These are phyloP conservation scores for Gigaspora rosea DNA, from an alignment of 192 early-diverging fungal species.

Conservation along the genomic window DNA sequence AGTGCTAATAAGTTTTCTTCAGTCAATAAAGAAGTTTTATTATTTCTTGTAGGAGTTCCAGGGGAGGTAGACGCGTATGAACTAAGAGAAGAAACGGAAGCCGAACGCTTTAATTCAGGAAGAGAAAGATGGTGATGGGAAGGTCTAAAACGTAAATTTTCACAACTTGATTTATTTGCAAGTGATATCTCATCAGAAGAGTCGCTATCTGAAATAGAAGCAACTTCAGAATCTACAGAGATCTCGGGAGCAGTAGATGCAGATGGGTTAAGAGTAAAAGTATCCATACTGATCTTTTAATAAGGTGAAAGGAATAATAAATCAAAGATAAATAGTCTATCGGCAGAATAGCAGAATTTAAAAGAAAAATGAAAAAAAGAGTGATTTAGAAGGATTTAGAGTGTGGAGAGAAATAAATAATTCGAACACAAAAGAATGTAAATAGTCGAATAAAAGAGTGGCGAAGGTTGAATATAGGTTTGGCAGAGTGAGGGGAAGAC, in stretches of 20 bases:
- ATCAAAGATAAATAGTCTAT: no score
- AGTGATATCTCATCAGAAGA: slow-evolving; percentile 10
- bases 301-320: no score
- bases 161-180: background rate
- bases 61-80: slow-evolving; percentile 45
- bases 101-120: slow-evolving; percentile 40
- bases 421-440: no score
- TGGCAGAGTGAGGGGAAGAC: no score
- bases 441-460: no score
- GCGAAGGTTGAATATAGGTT: no score
- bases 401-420: no score
- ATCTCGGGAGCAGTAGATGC: background rate
- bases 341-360: no score
- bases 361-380: no score
- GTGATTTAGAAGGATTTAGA: no score
- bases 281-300: no score
- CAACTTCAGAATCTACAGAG: background rate
- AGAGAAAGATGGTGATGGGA: slow-evolving; percentile 38
- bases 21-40: background rate
- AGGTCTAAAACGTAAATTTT: slow-evolving; percentile 8
- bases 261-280: no score
- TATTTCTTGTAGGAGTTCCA: background rate
- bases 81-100: slow-evolving; percentile 43
- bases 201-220: background rate
- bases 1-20: slow-evolving; percentile 14